phyloP scores from a whole-genome alignment of 2,329 filamentous ascomycete species.

The Cladophialophora exuberans region DNA sequence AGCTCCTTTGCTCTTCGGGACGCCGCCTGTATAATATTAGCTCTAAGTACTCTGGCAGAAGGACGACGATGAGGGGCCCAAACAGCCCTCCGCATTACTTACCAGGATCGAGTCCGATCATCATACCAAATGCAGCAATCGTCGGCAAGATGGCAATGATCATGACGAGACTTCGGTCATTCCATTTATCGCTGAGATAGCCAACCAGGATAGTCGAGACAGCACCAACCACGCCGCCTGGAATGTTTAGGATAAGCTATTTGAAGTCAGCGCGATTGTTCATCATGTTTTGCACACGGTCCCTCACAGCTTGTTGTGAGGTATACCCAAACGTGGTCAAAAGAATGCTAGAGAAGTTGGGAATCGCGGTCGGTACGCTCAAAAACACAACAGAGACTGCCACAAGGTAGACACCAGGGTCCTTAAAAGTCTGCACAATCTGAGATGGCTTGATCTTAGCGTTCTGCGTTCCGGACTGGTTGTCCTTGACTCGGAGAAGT shows the following conservation, averaged over 20 bases:
- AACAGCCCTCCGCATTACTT: background rate
- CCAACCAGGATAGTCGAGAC: constrained; percentile 47
- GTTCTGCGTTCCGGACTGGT: constrained; percentile 57
- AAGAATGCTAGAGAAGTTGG: constrained; percentile 49
- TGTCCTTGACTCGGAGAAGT: constrained; percentile 50
- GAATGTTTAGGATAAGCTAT: constrained; percentile 48
- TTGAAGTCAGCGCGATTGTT: background rate
- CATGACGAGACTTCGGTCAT: constrained; percentile 49
- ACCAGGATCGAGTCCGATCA: constrained; percentile 30
- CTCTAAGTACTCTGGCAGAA: background rate
- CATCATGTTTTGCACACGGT: background rate
- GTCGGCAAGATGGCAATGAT: constrained; percentile 50
- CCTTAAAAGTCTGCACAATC: constrained; percentile 48
- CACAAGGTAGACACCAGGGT: constrained; percentile 56
- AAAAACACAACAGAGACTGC: constrained; percentile 23
- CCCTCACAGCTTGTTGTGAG: constrained; percentile 41
- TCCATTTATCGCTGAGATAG: constrained; percentile 43
- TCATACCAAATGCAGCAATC: constrained; percentile 47
- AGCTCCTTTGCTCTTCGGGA: constrained; percentile 45
- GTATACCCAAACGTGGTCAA: constrained; percentile 50
- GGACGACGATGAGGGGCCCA: no score
- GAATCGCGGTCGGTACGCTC: constrained; percentile 35
- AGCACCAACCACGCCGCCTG: constrained; percentile 48
- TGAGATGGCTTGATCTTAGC: constrained; percentile 54
- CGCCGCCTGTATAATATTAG: constrained; percentile 32